Base-by-base conservation (phyloP, 768 basidiomycete species). In the Mrakia blollopis region DNA sequence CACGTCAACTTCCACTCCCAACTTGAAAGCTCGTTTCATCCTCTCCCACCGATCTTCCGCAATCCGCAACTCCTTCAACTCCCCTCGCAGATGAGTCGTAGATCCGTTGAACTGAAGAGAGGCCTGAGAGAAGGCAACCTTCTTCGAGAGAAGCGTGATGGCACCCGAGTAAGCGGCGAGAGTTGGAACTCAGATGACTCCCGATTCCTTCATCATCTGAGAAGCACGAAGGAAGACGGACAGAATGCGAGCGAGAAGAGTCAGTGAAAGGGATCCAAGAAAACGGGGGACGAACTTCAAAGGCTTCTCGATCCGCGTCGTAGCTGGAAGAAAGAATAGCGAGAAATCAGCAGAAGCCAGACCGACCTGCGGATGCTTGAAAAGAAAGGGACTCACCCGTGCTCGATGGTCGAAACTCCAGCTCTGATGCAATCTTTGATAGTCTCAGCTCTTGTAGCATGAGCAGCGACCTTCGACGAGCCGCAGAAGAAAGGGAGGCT, bases 101-200 rank as follows among this genome's bases (percentile, higher is more conserved):
- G 60, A 35, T 13, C 44, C 44, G 44, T 44, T 44, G 5, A 44
- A n/a, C 39, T 41, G 61, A 44, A n/a, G 23, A 23, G 61, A 25
- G 1, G 72, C 16, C 18, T 61, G 72, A 7, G 72, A 32, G 54
- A 21, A 16, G 1, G 72, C 25, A 37, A 60, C 21, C 37, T 60
- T 37, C 35, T 35, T 28, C 35, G 44, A 32, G 13, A 61, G 30
- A 4, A 73, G 72, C 13, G 35, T 30, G 32, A 73, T 44, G 18
- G 13, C 32, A 4, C 18, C 18, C 7, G 11, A 86, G 79, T 83
- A 87, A 10, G 85, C 87, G 0, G 86, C 84, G 14, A 90, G 85
- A 9, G 89, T 91, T 11, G 89, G 89, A 2, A 88, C 87, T 87
- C 88, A 90, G 52, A 83, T 85, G 7, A 86, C 85, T 52, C 79